These are phyloP conservation scores for Fusarium sp. DNA, from an alignment of 2,329 filamentous ascomycete genomes.

Conservation along the genomic window DNA sequence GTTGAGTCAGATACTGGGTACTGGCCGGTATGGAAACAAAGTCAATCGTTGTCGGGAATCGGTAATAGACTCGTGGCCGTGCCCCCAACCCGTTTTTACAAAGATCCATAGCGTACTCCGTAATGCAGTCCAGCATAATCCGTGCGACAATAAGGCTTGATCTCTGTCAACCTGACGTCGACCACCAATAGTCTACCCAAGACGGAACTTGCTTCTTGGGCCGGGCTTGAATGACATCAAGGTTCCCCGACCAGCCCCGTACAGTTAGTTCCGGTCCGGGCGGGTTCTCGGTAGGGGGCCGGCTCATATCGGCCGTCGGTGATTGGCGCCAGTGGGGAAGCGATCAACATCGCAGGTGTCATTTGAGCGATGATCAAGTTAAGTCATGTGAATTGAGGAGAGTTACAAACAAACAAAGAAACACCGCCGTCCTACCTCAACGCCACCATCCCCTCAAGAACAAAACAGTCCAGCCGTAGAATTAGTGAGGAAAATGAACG, in stretches of 20 bases:
- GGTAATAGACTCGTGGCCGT: neutral
- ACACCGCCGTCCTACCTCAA: conserved; percentile 33
- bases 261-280: conserved; percentile 27
- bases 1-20: neutral
- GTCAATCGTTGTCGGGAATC: neutral
- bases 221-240: conserved; percentile 12
- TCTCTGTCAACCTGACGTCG: neutral
- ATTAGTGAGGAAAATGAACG: conserved; percentile 6
- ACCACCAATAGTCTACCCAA: neutral
- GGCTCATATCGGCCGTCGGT: conserved; percentile 28
- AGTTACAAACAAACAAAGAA: conserved; percentile 24
- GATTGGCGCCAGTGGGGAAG: conserved; percentile 16
- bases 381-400: conserved; percentile 37
- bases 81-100: neutral
- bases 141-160: neutral
- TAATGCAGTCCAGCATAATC: neutral
- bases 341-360: conserved; percentile 12
- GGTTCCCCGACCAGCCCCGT: conserved; percentile 19
- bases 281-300: conserved; percentile 8
- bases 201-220: neutral
- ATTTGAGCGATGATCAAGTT: conserved; percentile 11
- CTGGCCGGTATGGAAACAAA: neutral
- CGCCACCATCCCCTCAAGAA: conserved; percentile 28
- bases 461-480: conserved; percentile 18
- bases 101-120: neutral